Percentiles rank a stretch among this genome's conserved stretches.
These are phyloP conservation scores for Gossypium gossypioides DNA, from an alignment of 441 rosid species.

Conservation along the genomic window DNA sequence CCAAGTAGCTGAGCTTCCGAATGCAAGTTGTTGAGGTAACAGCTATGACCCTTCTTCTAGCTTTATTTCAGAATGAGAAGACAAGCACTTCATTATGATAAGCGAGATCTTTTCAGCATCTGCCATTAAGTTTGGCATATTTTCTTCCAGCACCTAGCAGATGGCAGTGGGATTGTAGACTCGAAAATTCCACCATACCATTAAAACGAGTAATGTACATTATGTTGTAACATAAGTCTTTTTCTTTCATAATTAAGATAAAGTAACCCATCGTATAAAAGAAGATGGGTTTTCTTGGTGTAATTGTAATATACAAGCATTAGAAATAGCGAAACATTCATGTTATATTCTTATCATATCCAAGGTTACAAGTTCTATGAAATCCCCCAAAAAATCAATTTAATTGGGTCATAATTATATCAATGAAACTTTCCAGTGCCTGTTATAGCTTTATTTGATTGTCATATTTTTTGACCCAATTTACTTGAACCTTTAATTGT, in stretches of 20 bases:
- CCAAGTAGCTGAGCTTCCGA: slow-evolving; percentile 7
- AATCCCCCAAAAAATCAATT: too few relatives aligned
- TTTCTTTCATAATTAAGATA: slow-evolving; percentile 15
- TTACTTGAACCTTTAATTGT: too few relatives aligned
- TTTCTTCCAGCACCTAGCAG: slow-evolving; percentile 27
- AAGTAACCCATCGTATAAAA: slow-evolving; percentile 20
- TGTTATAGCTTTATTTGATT: too few relatives aligned
- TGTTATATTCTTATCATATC: too few relatives aligned
- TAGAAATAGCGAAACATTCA: slow-evolving; percentile 2
- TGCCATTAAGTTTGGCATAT: slow-evolving; percentile 23
- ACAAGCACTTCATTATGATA: slow-evolving; percentile 5
- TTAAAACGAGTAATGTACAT: slow-evolving; percentile 38
- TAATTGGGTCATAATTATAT: too few relatives aligned
- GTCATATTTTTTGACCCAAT: too few relatives aligned
- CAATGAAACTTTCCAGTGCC: too few relatives aligned
- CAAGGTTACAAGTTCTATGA: too few relatives aligned
- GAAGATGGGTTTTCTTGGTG: slow-evolving; percentile 26
- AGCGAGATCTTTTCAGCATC: slow-evolving; percentile 20
- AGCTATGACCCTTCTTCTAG: slow-evolving; percentile 8
- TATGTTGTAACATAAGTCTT: slow-evolving; percentile 30
- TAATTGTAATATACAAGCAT: slow-evolving; percentile 28
- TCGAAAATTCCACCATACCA: slow-evolving; percentile 26
- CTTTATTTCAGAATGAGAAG: slow-evolving; percentile 8
- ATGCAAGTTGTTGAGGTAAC: slow-evolving; percentile 10
- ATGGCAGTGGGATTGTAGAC: slow-evolving; percentile 24